phyloP scores from a whole-genome alignment of 2,329 filamentous ascomycete species.

The Diatrype stigma region DNA sequence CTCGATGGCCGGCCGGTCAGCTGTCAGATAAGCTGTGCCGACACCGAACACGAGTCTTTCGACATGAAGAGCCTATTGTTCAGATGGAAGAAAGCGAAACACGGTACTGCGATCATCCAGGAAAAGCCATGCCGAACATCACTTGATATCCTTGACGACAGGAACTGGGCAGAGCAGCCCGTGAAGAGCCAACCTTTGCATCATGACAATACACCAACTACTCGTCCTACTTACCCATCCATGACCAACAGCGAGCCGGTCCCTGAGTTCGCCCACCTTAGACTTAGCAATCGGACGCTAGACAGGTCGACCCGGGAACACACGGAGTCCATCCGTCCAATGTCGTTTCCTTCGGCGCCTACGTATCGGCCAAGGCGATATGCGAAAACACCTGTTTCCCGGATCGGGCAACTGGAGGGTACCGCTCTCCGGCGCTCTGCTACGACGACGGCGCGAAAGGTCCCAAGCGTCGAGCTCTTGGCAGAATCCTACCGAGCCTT shows the following conservation, averaged over 20 bases:
- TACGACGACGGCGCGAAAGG: conserved; percentile 26
- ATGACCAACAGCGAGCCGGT: not conserved
- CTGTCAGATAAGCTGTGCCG: conserved; percentile 15
- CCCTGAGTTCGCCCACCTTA: conserved; percentile 33
- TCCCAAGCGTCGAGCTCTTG: conserved; percentile 42
- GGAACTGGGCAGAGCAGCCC: conserved; percentile 26
- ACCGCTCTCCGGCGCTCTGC: conserved; percentile 10
- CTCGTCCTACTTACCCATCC: conserved; percentile 14
- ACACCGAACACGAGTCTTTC: conserved; percentile 1
- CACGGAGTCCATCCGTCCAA: conserved; percentile 9
- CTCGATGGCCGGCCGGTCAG: conserved; percentile 19
- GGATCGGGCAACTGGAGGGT: conserved; percentile 46
- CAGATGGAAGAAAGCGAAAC: conserved; percentile 10
- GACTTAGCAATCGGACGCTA: conserved; percentile 19
- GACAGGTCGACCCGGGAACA: conserved; percentile 13
- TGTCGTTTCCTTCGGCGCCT: conserved; percentile 17
- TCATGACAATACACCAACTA: conserved; percentile 9
- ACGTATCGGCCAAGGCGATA: conserved; percentile 36
- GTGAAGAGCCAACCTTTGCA: conserved; percentile 22
- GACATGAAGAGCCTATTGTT: not conserved
- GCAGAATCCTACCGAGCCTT: conserved; percentile 48
- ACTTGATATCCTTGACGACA: conserved; percentile 16
- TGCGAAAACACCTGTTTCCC: conserved; percentile 48
- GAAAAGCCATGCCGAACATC: conserved; percentile 8
- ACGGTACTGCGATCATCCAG: conserved; percentile 8